Conservation (phyloP, 129 eudicot genomes). For the Saposhnikovia divaricata region DNA sequence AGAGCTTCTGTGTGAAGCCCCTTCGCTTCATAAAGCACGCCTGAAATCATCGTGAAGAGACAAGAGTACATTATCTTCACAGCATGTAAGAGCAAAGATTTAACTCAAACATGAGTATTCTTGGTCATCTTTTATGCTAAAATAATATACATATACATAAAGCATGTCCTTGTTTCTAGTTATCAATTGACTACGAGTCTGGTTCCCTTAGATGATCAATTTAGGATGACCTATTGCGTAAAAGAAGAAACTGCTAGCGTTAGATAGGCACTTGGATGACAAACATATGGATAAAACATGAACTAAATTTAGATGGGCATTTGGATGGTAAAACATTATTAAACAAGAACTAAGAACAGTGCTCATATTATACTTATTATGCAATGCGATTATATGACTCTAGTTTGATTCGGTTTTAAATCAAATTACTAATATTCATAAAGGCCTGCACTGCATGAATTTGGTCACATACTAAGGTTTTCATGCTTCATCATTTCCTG, state of each 20-base stretch:
- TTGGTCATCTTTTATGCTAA: not conserved
- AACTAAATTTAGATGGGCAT: not conserved
- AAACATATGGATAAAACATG: not conserved
- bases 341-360: not conserved
- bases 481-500: not conserved
- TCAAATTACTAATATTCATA: not conserved
- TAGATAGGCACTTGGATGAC: not conserved
- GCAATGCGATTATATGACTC: not conserved
- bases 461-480: not conserved
- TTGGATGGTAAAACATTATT: not conserved
- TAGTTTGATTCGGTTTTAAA: not conserved
- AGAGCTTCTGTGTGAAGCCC: constrained; percentile 71
- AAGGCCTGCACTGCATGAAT: not conserved
- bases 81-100: not conserved
- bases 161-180: not conserved
- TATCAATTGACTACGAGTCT: not conserved
- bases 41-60: constrained; percentile 22
- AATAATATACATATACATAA: not conserved
- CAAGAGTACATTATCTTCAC: not conserved
- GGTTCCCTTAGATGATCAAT: not conserved
- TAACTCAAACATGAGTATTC: not conserved
- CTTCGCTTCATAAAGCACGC: constrained; percentile 74
- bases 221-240: not conserved
- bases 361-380: not conserved
- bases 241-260: not conserved